A percentile compares a stretch with the other conserved stretches of the same genome.
These are phyloP conservation scores for Psilocybe mexicana DNA, from an alignment of 1,284 basidiomycete species.

Conservation along the genomic window DNA sequence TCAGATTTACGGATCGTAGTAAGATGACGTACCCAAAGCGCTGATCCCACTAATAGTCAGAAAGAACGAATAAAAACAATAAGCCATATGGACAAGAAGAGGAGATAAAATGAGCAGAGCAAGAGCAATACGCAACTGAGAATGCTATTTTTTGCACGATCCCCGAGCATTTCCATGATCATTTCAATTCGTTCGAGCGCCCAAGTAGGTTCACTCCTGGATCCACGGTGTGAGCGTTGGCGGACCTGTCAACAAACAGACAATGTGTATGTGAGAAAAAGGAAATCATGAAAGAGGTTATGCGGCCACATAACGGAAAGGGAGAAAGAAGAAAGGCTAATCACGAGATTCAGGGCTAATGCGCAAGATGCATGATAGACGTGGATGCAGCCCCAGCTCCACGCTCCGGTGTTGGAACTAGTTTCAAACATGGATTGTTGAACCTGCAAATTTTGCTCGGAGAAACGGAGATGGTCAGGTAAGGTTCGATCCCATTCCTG, in stretches of 20 bases:
- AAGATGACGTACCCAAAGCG: constrained; percentile 55
- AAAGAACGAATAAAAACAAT: constrained; percentile 12
- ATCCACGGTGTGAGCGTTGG: constrained; percentile 34
- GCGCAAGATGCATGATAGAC: constrained; percentile 64
- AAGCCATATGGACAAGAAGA: background rate
- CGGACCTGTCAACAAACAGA: constrained; percentile 32
- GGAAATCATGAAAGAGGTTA: constrained; percentile 1
- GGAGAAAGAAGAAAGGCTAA: constrained; percentile 26
- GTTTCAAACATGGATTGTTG: constrained; percentile 77
- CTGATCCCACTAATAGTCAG: constrained; percentile 52
- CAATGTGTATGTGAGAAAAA: constrained; percentile 9
- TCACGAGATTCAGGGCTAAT: constrained; percentile 63
- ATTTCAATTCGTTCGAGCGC: constrained; percentile 56
- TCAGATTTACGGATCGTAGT: constrained; percentile 5
- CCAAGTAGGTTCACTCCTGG: constrained; percentile 47
- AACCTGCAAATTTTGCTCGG: constrained; percentile 62
- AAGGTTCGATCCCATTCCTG: constrained; percentile 67
- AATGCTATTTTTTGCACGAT: constrained; percentile 65
- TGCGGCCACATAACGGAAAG: constrained; percentile 5
- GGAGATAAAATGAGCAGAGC: constrained; percentile 13
- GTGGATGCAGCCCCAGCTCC: constrained; percentile 77
- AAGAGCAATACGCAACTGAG: constrained; percentile 52
- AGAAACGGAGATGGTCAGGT: constrained; percentile 68
- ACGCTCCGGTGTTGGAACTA: constrained; percentile 70
- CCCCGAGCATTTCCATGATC: constrained; percentile 61